Conservation (phyloP, 2,329 filamentous ascomycete genomes). For the Fonsecaea erecta region DNA sequence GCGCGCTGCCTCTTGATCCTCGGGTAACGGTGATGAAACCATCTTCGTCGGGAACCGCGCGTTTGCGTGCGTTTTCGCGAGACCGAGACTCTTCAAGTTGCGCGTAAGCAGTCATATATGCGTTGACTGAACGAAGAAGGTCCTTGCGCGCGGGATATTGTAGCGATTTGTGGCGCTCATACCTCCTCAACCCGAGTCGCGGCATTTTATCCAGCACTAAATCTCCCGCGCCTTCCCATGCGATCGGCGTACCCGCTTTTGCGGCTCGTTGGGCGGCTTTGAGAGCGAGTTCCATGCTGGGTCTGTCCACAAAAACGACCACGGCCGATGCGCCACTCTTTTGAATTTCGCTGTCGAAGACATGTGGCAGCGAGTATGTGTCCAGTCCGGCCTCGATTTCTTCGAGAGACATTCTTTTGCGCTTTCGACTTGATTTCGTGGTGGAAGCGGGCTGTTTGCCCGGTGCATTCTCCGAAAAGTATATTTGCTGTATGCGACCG, state of each 20-base stretch:
- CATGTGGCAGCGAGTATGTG: conserved; percentile 67
- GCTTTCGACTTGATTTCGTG: conserved; percentile 53
- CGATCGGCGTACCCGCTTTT: conserved; percentile 60
- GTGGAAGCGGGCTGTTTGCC: conserved; percentile 26
- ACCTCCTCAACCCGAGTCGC: conserved; percentile 56
- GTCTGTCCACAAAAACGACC: conserved; percentile 80
- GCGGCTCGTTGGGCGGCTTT: conserved; percentile 72
- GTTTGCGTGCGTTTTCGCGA: conserved; percentile 64
- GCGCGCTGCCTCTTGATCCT: conserved; percentile 74
- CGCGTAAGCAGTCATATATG: conserved; percentile 80
- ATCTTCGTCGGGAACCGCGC: conserved; percentile 87
- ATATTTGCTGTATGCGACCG: conserved; percentile 75
- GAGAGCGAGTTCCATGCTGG: conserved; percentile 74
- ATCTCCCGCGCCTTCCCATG: conserved; percentile 70
- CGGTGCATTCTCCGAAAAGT: conserved; percentile 60
- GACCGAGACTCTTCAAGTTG: conserved; percentile 70
- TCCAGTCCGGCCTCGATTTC: conserved; percentile 61
- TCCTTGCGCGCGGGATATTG: conserved; percentile 69
- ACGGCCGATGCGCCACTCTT: conserved; percentile 78
- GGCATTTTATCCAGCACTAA: conserved; percentile 54
- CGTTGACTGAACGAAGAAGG: conserved; percentile 77
- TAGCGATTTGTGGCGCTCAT: conserved; percentile 71
- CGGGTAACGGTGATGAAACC: conserved; percentile 91
- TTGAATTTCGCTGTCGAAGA: conserved; percentile 74
- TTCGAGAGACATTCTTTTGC: conserved; percentile 57